Evolutionary conservation across 345 rosid genomes (phyloP).

Genomic region (Syzygium grande): DNA sequence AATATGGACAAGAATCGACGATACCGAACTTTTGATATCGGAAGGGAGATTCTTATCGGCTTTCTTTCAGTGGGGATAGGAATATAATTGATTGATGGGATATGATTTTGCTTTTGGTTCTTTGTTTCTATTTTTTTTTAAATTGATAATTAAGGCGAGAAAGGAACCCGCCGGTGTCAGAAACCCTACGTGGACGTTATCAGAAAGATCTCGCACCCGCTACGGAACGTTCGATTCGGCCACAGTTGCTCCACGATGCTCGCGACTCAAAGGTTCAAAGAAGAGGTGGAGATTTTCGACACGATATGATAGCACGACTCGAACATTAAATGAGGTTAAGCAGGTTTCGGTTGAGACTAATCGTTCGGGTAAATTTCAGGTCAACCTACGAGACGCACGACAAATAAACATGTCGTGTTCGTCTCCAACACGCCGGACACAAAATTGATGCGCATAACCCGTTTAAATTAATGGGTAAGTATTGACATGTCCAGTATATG

Average conservation of each 20-base stretch:
- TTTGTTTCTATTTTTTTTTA: neutral
- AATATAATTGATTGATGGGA: neutral
- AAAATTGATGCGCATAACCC: too few species aligned
- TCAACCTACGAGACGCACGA: neutral
- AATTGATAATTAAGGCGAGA: neutral
- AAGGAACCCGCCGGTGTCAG: accelerated
- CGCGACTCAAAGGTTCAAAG: neutral
- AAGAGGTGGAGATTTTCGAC: neutral
- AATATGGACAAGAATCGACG: too few species aligned
- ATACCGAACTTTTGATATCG: neutral
- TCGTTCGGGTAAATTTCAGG: neutral
- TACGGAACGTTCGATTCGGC: too few species aligned
- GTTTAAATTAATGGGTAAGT: neutral
- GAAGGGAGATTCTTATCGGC: neutral
- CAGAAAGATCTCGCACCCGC: neutral
- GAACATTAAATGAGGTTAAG: neutral
- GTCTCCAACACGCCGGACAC: neutral
- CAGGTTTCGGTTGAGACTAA: accelerated
- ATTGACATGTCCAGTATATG: neutral
- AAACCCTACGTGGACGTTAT: neutral
- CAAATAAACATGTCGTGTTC: neutral
- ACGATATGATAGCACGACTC: neutral
- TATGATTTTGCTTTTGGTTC: neutral
- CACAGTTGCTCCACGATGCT: too few species aligned
- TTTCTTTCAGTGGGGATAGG: neutral